These are phyloP conservation scores for Avena sativa DNA, from an alignment of 176 grass and related monocot species.

Conservation along the genomic window DNA sequence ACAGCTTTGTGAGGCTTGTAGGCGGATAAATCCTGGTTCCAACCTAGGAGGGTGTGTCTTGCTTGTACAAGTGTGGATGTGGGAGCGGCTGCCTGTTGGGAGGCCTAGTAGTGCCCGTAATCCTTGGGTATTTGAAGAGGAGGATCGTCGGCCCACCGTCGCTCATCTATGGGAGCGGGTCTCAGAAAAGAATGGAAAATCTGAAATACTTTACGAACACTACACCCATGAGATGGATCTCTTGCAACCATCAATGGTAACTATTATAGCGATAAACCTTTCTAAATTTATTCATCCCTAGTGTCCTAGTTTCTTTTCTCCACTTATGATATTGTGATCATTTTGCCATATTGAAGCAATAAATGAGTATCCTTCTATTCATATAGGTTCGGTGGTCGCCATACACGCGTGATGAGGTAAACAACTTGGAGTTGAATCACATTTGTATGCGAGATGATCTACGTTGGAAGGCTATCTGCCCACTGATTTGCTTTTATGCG, in stretches of 20 bases:
- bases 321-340: not conserved
- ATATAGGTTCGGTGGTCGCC: conserved; percentile 3
- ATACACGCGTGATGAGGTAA: not conserved
- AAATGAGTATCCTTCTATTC: not conserved
- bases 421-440: not conserved
- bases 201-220: not conserved
- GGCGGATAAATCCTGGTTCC: not conserved
- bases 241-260: not conserved
- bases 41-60: not conserved
- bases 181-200: not conserved
- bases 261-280: not conserved
- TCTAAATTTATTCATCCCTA: not conserved
- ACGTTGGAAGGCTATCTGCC: not conserved
- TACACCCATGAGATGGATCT: conserved; percentile 3
- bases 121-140: not conserved
- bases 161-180: conserved; percentile 1
- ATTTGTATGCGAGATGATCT: not conserved
- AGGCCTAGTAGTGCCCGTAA: not conserved
- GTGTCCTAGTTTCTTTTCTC: not conserved
- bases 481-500: not conserved
- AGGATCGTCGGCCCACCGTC: not conserved
- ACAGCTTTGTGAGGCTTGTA: not conserved
- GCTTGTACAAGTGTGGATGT: conserved; percentile 9
- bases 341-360: not conserved
- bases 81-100: not conserved